Percentiles rank a stretch among this genome's conserved stretches.
phyloP scores from a whole-genome alignment of 164 flowering plant species.

The Piper longum region DNA sequence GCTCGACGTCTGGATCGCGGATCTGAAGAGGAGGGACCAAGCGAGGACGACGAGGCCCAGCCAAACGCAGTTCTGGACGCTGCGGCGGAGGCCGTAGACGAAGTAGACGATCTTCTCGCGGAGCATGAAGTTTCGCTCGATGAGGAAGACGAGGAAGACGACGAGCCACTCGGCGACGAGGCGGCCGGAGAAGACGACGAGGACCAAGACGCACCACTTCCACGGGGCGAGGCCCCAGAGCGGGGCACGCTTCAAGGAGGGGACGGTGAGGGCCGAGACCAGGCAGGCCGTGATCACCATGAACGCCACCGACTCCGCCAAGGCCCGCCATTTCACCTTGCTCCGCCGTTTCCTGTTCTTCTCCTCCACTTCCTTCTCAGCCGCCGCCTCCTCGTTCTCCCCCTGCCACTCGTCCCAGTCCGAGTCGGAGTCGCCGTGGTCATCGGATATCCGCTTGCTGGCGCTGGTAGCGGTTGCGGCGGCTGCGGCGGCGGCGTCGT shows the following conservation, averaged over 20 bases:
- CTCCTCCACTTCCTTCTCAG: slow-evolving; percentile 11
- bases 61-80: slow-evolving; percentile 56
- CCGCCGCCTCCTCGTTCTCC: slow-evolving; percentile 28
- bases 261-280: slow-evolving; percentile 29
- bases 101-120: slow-evolving; percentile 67
- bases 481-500: slow-evolving; percentile 1
- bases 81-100: slow-evolving; percentile 45
- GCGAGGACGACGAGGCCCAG: slow-evolving; percentile 46
- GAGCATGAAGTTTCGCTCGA: slow-evolving; percentile 55
- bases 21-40: slow-evolving; percentile 47
- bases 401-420: slow-evolving; percentile 11
- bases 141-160: slow-evolving; percentile 39
- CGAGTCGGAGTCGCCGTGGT: no score
- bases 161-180: slow-evolving; percentile 53
- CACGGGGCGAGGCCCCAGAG: slow-evolving; percentile 58
- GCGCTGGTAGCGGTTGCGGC: slow-evolving; percentile 23
- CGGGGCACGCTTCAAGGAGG: slow-evolving; percentile 11
- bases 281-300: slow-evolving; percentile 24
- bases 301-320: slow-evolving; percentile 36
- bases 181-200: slow-evolving; percentile 54
- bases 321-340: slow-evolving; percentile 9
- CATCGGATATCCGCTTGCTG: slow-evolving; percentile 17
- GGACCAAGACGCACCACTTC: slow-evolving; percentile 63
- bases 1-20: slow-evolving; percentile 28
- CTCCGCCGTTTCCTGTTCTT: slow-evolving; percentile 11